Base-by-base conservation (phyloP, 805 yeast genomes). In the Maudiozyma serrabonitensis region DNA sequence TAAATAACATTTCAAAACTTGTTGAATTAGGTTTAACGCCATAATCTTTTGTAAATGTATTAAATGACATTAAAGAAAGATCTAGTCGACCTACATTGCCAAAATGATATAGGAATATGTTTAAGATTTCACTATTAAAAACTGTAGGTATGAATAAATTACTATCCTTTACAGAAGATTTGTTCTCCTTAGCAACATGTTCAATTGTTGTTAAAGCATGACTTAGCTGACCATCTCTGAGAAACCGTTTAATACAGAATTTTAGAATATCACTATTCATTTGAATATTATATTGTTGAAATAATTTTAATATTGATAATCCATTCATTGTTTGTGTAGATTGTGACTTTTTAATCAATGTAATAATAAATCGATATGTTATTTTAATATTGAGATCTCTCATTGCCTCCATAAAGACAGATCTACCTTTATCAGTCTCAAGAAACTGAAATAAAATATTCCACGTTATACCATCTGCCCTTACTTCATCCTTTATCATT, bases 381-480 rank as follows among this genome's bases (percentile, higher is more conserved):
- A 66, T 48, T 2, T 73, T 71, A 2, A 72, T 59, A n/a, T 57
- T 56, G 32, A 61, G 48, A 26, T 58, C 53, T 5, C 55, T 47
- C 63, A 74, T 61, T 34, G 63, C 64, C 41, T 63, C 62, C 7
- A 71, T 40, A 41, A 68, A 58, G 1, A 62, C 46, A 3, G 60
- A 56, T 42, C 66, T 65, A n/a, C 72, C 64, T 2, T 59, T 49
- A 42, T 61, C 64, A 46, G 70, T 73, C 12, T 59, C 57, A 15
- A 73, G 47, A 11, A 70, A 50, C 15, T 60, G 54, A 50, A 64
- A 67, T 11, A 71, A 55, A 4, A 67, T 50, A 16, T 63, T 58
- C 72, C 75, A 72, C 0, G 78, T 73, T 1, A 57, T 55, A 1
- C 67, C 39, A 53, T 73, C 72, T 0, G 72, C 71, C 2, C 53